Base-by-base conservation (phyloP, 2,329 filamentous ascomycete genomes). In the Fusarium subtropicale region DNA sequence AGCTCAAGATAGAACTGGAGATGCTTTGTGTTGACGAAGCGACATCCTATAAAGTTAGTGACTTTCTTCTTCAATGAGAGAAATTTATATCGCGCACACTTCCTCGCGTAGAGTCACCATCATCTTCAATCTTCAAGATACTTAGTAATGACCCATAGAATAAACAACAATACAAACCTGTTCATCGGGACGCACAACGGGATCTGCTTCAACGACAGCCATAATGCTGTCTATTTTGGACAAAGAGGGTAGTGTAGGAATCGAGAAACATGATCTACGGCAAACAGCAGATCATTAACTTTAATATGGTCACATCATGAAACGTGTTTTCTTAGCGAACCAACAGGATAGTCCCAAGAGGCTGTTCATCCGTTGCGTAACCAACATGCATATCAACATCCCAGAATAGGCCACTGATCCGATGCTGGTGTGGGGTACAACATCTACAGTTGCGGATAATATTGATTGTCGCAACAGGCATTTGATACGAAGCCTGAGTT, bases 1-100 rank as follows among this genome's bases (percentile, higher is more conserved):
- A 66, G 16, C 65, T 55, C 11, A 63, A 18, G 13, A 68, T 63
- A 5, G 62, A 66, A 16, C 42, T 53, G 0, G 52, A 45, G 2
- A 68, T 33, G 6, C 63, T 63, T 30, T 62, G 31, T 0, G 64
- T 68, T 5, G 64, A 68, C 0, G 64, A 66, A 9, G 47, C 46
- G 5, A 20, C 9, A 8, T 67, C 62, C 56, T 67, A 0, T 9
- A 11, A 10, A 8, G 4, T 44, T 5, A 30, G 30, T 44, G 11
- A n/a, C 7, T 33, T 8, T 2, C 1, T 1, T 7, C n/a, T 2
- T 4, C 12, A 1, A 4, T 3, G 6, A 15, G 3, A 7, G 5
- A 6, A 6, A 2, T 4, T 31, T 28, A 15, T 28, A 16, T 18
- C 10, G 10, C 38, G 3, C 22, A 54, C 56, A 5, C 18, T 52